Conservation (phyloP, 23 red algal species). For the Cyanidiococcus yangmingshanensis region DNA sequence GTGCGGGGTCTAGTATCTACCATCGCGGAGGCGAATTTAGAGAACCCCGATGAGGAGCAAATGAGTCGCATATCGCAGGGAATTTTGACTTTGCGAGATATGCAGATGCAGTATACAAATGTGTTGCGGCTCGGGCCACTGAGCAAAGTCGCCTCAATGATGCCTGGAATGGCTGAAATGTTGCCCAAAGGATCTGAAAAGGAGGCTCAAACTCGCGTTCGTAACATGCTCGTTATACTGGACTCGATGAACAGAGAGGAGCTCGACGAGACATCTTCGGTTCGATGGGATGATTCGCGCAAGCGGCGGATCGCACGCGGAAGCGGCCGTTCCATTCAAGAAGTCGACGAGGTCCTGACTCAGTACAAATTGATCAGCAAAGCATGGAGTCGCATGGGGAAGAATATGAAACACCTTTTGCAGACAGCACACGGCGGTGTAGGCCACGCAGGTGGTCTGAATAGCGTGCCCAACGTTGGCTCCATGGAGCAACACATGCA, state of each 20-base stretch:
- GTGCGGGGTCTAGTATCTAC: slow-evolving; percentile 79
- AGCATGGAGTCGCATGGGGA: slow-evolving; percentile 69
- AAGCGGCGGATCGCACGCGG: slow-evolving; percentile 73
- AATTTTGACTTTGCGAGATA: slow-evolving; percentile 82
- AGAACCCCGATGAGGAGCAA: slow-evolving; percentile 74
- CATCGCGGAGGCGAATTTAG: slow-evolving; percentile 80
- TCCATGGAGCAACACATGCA: slow-evolving; percentile 62
- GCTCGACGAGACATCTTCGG: slow-evolving; percentile 69
- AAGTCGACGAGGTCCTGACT: slow-evolving; percentile 78
- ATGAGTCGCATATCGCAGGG: slow-evolving; percentile 75
- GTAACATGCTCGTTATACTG: slow-evolving; percentile 72
- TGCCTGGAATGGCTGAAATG: slow-evolving; percentile 87
- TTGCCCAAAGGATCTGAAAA: slow-evolving; percentile 66
- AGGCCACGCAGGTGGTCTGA: slow-evolving; percentile 44
- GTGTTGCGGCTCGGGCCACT: slow-evolving; percentile 81
- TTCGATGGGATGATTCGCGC: slow-evolving; percentile 49
- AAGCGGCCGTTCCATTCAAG: slow-evolving; percentile 45
- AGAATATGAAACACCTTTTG: slow-evolving; percentile 69
- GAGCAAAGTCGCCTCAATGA: slow-evolving; percentile 89
- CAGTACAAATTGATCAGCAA: slow-evolving; percentile 73
- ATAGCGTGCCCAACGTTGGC: slow-evolving; percentile 2
- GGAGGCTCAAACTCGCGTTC: slow-evolving; percentile 64
- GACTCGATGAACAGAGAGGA: slow-evolving; percentile 88
- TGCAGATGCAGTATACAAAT: slow-evolving; percentile 74
- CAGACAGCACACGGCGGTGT: slow-evolving; percentile 23